Evolutionary conservation across 768 basidiomycete genomes (phyloP), one percentile per base, ranked within the genome.

Genomic region (Boletus huronensis): DNA sequence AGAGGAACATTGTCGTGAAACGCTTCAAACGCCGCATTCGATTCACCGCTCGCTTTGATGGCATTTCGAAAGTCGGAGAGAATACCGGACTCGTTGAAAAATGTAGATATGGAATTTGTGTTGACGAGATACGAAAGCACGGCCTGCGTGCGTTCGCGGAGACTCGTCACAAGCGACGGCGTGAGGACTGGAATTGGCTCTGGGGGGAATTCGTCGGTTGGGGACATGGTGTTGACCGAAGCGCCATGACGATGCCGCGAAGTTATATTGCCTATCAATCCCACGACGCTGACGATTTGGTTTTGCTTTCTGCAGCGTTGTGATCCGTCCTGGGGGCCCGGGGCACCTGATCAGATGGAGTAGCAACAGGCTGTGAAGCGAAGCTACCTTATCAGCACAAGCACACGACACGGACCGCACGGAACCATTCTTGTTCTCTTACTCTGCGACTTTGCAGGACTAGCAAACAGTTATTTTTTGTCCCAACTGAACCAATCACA

Each of bases 51-150:
- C 11, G 21, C 13, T 44, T 40, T 39, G 25, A 59, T 38, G 1
- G 50, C 50, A 9, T 31, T 36, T 0, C 64, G 62, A 32, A 66
- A 57, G 31, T 47, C 31, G n/a, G 59, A 49, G 25, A 66, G 58
- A 23, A 52, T 26, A 1, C 45, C 36, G 16, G 62, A 51, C 39
- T 62, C 48, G 17, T 58, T 55, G 19, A 64, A 66, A 46, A 52
- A 64, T 0, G 52, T 51, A 4, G 65, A 61, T 29, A 41, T 38
- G 7, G 62, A 57, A 34, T 66, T 66, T 9, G 59, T 57, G 21
- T 59, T 47, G 44, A 59, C 58, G 48, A 66, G 60, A 28, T 66
- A 59, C 14, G 60, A 59, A 32, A 66, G 65, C 52, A 64, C 56
- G 34, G 55, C 48, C 38, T 57, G 59, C 34, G 65, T 62, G 48